phyloP scores from a whole-genome alignment of 495 filamentous ascomycete genomes.

The Podospora tetraspora region DNA sequence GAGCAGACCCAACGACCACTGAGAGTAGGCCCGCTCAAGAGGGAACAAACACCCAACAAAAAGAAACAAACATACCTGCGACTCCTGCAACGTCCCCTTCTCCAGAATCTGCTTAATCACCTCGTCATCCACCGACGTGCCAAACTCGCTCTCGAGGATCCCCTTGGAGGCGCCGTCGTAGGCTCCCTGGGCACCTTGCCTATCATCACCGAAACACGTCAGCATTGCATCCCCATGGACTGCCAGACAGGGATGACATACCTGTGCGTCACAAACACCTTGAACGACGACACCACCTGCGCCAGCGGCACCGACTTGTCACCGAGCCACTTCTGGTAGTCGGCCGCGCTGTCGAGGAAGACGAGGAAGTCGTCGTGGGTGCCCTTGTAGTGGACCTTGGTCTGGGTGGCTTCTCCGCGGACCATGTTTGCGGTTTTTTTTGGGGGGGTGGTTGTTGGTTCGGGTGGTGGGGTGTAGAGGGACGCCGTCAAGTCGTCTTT shows the following conservation, averaged over 20 bases:
- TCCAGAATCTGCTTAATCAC: slow-evolving; percentile 75
- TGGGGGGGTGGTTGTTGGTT: not conserved
- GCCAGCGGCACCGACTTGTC: slow-evolving; percentile 75
- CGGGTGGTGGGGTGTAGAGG: too few relatives aligned
- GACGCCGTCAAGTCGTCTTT: not conserved
- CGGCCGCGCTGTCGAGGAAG: slow-evolving; percentile 70
- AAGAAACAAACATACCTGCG: slow-evolving; percentile 49
- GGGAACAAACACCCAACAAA: not conserved
- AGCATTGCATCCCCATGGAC: too few relatives aligned
- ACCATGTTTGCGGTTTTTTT: slow-evolving; percentile 53
- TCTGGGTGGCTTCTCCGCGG: slow-evolving; percentile 66
- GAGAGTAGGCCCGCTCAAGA: not conserved
- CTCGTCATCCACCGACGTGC: slow-evolving; percentile 69
- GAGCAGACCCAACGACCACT: too few relatives aligned
- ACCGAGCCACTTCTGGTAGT: slow-evolving; percentile 72
- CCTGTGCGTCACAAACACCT: slow-evolving; percentile 89
- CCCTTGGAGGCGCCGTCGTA: slow-evolving; percentile 69
- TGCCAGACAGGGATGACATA: too few relatives aligned
- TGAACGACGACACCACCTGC: slow-evolving; percentile 81
- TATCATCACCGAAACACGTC: slow-evolving; percentile 28
- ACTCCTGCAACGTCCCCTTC: slow-evolving; percentile 62
- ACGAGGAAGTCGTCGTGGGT: slow-evolving; percentile 82
- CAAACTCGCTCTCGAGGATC: slow-evolving; percentile 80
- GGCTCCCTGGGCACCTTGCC: slow-evolving; percentile 80
- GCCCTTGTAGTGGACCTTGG: slow-evolving; percentile 91